Evolutionary conservation across 106 monocot genomes (phyloP).

Genomic region (Dendrobium huoshanense): DNA sequence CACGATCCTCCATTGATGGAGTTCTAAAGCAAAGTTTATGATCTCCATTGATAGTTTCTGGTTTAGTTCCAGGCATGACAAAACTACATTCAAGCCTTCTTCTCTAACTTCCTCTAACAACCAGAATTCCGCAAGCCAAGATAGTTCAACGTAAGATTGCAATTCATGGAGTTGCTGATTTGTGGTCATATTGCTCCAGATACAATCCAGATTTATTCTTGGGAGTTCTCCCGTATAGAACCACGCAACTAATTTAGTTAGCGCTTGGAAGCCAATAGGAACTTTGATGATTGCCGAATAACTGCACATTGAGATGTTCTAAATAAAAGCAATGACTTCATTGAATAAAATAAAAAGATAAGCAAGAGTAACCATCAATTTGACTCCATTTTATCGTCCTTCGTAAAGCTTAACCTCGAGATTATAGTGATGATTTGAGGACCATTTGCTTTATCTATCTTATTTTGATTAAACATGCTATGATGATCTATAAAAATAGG

Average conservation of each 20-base stretch:
- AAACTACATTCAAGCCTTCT: slow-evolving; percentile 27
- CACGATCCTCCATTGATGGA: slow-evolving; percentile 50
- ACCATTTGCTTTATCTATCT: too few relatives aligned
- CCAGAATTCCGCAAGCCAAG: slow-evolving; percentile 74
- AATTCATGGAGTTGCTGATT: slow-evolving; percentile 41
- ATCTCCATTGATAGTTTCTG: slow-evolving; percentile 30
- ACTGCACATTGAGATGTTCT: slow-evolving; percentile 26
- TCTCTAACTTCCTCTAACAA: slow-evolving; percentile 47
- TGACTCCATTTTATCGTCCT: too few relatives aligned
- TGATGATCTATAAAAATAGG: too few relatives aligned
- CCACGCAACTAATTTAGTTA: slow-evolving; percentile 53
- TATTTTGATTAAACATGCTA: too few relatives aligned
- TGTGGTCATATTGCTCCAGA: slow-evolving; percentile 52
- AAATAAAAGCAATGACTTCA: neutral
- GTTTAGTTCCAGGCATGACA: slow-evolving; percentile 28
- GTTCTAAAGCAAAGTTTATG: slow-evolving; percentile 26
- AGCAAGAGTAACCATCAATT: too few relatives aligned
- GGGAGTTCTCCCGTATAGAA: slow-evolving; percentile 67
- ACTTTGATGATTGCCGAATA: slow-evolving; percentile 47
- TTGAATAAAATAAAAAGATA: too few relatives aligned
- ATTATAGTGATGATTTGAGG: too few relatives aligned
- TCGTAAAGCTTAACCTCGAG: too few relatives aligned
- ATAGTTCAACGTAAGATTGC: slow-evolving; percentile 56
- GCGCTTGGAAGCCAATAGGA: slow-evolving; percentile 55
- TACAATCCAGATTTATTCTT: slow-evolving; percentile 35